Percentiles rank a stretch among this genome's conserved stretches.
These are phyloP conservation scores for Gossypium arboreum DNA, from an alignment of 345 rosid genomes.

Conservation along the genomic window DNA sequence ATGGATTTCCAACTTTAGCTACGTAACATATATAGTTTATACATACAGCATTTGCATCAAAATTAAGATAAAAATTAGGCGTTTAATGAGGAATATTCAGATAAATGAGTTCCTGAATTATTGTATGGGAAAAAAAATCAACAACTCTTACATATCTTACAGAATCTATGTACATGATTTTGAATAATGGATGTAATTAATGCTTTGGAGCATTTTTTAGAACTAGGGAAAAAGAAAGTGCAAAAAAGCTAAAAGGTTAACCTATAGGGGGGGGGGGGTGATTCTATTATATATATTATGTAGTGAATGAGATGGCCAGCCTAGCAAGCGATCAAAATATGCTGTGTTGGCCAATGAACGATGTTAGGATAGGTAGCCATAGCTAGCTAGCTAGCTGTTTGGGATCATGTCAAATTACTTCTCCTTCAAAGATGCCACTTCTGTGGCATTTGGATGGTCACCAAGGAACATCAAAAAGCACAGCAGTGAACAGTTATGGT, in stretches of 20 bases:
- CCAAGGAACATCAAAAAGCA: not conserved
- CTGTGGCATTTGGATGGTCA: conserved; percentile 6
- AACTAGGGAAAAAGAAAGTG: not conserved
- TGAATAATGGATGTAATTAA: not conserved
- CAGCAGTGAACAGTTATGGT: not conserved
- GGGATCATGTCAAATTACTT: not conserved
- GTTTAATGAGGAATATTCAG: too few relatives aligned
- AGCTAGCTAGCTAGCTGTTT: not conserved
- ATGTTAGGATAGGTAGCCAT: conserved; percentile 4
- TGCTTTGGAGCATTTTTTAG: not conserved
- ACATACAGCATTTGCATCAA: not conserved
- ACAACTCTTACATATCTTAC: not conserved
- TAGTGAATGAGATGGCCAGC: not conserved
- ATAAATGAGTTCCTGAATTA: too few relatives aligned
- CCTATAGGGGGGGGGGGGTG: not conserved
- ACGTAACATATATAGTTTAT: not conserved
- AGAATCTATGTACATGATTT: not conserved
- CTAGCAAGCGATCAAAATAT: not conserved
- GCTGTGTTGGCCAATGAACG: not conserved
- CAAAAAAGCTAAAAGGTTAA: not conserved
- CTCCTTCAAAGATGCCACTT: conserved; percentile 17
- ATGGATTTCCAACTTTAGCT: not conserved
- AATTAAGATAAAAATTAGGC: too few relatives aligned
- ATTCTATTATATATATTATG: not conserved
- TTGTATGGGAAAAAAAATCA: not conserved